phyloP scores from a whole-genome alignment of 148 eudicot species.

The Oxyria digyna region DNA sequence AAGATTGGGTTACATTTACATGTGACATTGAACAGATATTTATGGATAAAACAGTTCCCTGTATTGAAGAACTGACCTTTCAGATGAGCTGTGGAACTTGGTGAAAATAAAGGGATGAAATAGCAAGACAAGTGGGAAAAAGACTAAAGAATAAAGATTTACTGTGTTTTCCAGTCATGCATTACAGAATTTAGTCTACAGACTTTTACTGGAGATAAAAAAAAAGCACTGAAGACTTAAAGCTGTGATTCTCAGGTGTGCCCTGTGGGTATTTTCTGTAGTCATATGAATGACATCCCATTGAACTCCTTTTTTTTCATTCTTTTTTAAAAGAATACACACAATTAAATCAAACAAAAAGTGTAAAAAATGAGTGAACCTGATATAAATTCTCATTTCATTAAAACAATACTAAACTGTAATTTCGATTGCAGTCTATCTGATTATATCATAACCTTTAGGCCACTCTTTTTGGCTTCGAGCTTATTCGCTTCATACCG shows the following conservation, averaged over 20 bases:
- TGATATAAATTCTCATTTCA: not conserved
- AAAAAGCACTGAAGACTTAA: not conserved
- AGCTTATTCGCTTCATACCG: too few species aligned
- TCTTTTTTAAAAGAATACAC: not conserved
- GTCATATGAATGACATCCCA: not conserved
- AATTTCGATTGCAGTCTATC: too few species aligned
- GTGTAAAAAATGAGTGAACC: not conserved
- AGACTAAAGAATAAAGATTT: not conserved
- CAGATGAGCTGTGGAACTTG: not conserved
- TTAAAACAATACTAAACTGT: too few species aligned
- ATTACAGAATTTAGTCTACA: not conserved
- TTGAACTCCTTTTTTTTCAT: too few species aligned
- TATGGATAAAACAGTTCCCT: not conserved
- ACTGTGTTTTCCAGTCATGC: not conserved
- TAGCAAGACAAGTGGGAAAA: not conserved
- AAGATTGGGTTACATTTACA: too few species aligned
- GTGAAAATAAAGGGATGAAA: not conserved
- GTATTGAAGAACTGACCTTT: not conserved
- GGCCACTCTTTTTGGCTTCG: too few species aligned
- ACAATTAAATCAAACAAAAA: not conserved
- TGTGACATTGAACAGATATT: not conserved
- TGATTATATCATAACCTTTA: too few species aligned
- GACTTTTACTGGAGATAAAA: not conserved
- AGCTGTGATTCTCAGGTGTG: not conserved
- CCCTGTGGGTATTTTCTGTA: not conserved